phyloP scores from a whole-genome alignment of 176 grass and related monocot genomes.

The Luzula sylvatica region DNA sequence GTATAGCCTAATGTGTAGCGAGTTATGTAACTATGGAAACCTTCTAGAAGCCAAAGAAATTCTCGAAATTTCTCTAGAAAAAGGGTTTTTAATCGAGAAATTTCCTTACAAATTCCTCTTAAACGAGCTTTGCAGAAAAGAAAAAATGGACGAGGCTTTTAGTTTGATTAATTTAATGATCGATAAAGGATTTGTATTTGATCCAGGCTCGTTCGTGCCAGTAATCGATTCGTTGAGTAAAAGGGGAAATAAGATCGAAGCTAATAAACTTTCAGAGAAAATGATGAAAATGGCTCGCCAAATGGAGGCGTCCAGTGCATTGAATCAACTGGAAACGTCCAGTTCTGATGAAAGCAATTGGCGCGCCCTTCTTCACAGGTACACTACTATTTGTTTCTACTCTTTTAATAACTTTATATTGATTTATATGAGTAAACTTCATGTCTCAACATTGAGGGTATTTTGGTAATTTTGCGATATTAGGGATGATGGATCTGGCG shows the following conservation, averaged over 20 bases:
- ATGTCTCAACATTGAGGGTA: not conserved
- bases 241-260: conserved; percentile 68
- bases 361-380: conserved; percentile 74
- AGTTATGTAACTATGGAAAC: conserved; percentile 46
- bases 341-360: conserved; percentile 45
- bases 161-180: conserved; percentile 58
- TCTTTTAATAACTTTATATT: too few species aligned
- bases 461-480: conserved; percentile 9
- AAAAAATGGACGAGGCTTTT: conserved; percentile 37
- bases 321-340: conserved; percentile 13
- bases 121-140: conserved; percentile 48
- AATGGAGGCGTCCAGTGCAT: conserved; percentile 7
- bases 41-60: conserved; percentile 47
- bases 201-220: conserved; percentile 69
- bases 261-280: conserved; percentile 64
- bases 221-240: conserved; percentile 62
- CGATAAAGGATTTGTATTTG: conserved; percentile 57
- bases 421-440: not conserved
- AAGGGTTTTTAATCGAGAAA: conserved; percentile 50
- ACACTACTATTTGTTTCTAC: conserved; percentile 16
- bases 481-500: conserved; percentile 83
- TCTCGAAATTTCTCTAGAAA: conserved; percentile 57
- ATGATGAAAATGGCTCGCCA: conserved; percentile 73
- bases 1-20: conserved; percentile 68
- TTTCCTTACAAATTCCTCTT: conserved; percentile 79